Evolutionary conservation across 345 rosid species (phyloP).

Genomic region (Aquilaria malaccensis): DNA sequence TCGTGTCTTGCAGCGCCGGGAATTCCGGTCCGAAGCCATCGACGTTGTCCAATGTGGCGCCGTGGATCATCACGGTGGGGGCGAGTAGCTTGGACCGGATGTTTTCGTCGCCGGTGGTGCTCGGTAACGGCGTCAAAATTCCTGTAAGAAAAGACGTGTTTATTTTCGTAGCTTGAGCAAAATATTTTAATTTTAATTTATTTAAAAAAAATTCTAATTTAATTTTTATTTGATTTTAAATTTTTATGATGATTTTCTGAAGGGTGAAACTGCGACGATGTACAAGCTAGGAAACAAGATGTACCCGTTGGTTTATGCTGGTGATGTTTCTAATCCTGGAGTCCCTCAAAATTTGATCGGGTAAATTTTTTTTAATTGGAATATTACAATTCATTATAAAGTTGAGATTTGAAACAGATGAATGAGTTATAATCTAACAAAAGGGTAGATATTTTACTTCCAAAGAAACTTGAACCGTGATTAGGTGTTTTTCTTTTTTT

Average conservation of each 20-base stretch:
- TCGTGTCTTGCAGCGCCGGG: conserved; percentile 64
- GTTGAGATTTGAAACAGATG: no score
- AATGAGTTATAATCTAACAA: no score
- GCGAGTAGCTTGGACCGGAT: conserved; percentile 75
- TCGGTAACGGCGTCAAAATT: conserved; percentile 56
- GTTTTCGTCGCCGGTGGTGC: conserved; percentile 33
- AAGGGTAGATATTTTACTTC: no score
- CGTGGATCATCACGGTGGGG: conserved; percentile 78
- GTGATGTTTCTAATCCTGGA: conserved; percentile 40
- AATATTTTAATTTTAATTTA: no score
- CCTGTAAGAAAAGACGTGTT: conserved; percentile 23
- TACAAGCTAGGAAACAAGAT: conserved; percentile 25
- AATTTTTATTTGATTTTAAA: no score
- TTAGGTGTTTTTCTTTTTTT: no score
- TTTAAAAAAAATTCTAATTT: no score
- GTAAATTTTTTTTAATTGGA: conserved; percentile 20
- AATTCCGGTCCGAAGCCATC: conserved; percentile 60
- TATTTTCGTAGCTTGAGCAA: no score
- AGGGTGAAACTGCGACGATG: conserved; percentile 65
- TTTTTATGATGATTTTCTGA: no score
- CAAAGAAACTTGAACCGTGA: no score
- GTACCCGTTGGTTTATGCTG: conserved; percentile 60
- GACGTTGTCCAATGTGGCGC: conserved; percentile 56
- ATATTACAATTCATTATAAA: no score
- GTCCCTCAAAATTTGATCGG: conserved; percentile 30